phyloP scores from a whole-genome alignment of 768 basidiomycete genomes.

The Pisolithus tinctorius region DNA sequence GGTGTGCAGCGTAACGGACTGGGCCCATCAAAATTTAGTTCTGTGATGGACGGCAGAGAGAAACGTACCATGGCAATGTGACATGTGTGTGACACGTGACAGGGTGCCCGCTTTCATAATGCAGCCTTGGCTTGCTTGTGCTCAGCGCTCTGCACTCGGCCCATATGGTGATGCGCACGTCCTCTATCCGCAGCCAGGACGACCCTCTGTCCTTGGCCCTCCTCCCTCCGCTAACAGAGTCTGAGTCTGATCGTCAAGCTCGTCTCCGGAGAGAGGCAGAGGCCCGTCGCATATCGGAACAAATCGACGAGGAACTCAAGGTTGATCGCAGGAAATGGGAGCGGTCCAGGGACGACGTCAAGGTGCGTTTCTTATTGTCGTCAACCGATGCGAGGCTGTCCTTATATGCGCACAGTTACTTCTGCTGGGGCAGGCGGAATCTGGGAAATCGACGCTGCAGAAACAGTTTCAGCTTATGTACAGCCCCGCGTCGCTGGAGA shows the following conservation, averaged over 20 bases:
- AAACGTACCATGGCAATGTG: conserved; percentile 23
- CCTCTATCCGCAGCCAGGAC: conserved; percentile 67
- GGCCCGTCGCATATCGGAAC: conserved; percentile 69
- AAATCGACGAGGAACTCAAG: conserved; percentile 76
- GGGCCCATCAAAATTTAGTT: conserved; percentile 12
- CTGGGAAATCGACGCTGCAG: conserved; percentile 70
- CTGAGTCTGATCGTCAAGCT: conserved; percentile 51
- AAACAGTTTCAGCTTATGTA: conserved; percentile 83
- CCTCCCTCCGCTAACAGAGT: conserved; percentile 59
- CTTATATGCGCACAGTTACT: conserved; percentile 39
- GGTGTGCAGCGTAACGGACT: conserved; percentile 95
- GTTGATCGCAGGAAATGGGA: conserved; percentile 59
- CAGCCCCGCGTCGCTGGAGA: conserved; percentile 60
- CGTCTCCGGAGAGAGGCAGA: conserved; percentile 65
- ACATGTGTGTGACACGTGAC: conserved; percentile 22
- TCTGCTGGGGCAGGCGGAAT: conserved; percentile 75
- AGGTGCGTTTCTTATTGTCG: conserved; percentile 34
- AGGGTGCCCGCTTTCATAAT: neutral
- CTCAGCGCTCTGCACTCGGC: conserved; percentile 13
- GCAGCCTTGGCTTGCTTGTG: conserved; percentile 8
- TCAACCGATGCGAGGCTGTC: conserved; percentile 16
- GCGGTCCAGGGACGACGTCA: conserved; percentile 67
- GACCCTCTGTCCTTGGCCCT: conserved; percentile 69
- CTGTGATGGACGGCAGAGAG: conserved; percentile 12
- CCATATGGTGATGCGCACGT: conserved; percentile 51